Evolutionary conservation across 2,329 filamentous ascomycete genomes (phyloP), one percentile per base, ranked within the genome.

Genomic region (Ascosphaera apis): DNA sequence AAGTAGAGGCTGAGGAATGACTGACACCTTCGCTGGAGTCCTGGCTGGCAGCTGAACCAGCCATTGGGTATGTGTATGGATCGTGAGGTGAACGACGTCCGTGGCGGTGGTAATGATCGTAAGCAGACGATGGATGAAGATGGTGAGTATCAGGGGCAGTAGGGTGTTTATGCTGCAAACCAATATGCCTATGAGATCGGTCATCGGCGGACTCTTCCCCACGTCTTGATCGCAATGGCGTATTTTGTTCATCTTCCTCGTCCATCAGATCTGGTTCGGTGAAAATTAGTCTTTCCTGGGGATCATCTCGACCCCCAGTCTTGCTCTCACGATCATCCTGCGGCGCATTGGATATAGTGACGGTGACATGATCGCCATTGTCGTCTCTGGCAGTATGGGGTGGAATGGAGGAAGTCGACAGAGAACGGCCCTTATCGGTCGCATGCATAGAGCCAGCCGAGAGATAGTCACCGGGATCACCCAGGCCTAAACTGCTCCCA

Each of bases 401-500:
- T 25, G 21, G 21, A 11, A 25, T 25, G 21, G 21, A 25, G 5
- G 21, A 25, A 6, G 21, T 6, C 11, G 21, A 25, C 21, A 25
- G 11, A 6, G 21, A 25, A 11, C 21, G 11, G 11, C 21, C 21
- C 21, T 25, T 25, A 6, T 11, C 21, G 11, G 21, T 11, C 11
- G 21, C 21, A 25, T 5, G 21, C 21, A 48, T 57, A 15, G 59
- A 56, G 18, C 51, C 53, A 5, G 21, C 5, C 21, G 21, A 25
- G 21, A 25, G 5, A 41, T 58, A 52, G 21, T 61, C 58, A 0
- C 49, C 53, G 39, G 72, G 63, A 33, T 88, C 79, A 37, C 84
- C 81, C 25, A 83, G 78, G 13, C 76, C 74, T 18, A 71, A 76
- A 53, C 83, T 91, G 51, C 76, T 76, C 31, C 76, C 76, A 66